phyloP scores from a whole-genome alignment of 2,329 filamentous ascomycete species.

The Biscogniauxia marginata region DNA sequence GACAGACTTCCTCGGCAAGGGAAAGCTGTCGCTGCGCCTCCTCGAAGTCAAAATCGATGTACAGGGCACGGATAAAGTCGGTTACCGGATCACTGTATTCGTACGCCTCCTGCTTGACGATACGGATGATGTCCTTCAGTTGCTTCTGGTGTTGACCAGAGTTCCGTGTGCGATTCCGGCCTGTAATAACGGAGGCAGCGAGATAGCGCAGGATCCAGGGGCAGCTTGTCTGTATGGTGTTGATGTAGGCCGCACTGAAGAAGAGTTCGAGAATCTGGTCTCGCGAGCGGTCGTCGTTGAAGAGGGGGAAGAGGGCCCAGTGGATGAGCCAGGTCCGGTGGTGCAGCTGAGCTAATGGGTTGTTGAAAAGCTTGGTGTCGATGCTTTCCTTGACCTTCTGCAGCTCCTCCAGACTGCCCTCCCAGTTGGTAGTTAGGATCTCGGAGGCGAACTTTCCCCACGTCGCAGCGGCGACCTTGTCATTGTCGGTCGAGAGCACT shows the following conservation, averaged over 20 bases:
- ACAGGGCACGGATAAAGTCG: slow-evolving; percentile 93
- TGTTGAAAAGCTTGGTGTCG: slow-evolving; percentile 93
- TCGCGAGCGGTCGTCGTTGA: slow-evolving; percentile 91
- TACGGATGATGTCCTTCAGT: slow-evolving; percentile 93
- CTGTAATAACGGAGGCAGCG: slow-evolving; percentile 90
- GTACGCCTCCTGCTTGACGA: slow-evolving; percentile 95
- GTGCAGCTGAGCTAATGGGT: slow-evolving; percentile 90
- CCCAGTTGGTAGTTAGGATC: slow-evolving; percentile 94
- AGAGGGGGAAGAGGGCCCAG: slow-evolving; percentile 98
- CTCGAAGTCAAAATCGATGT: slow-evolving; percentile 95
- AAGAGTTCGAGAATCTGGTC: slow-evolving; percentile 93
- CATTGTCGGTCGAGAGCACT: slow-evolving; percentile 95
- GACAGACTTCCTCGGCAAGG: slow-evolving; percentile 86
- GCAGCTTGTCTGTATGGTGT: slow-evolving; percentile 97
- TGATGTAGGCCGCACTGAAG: slow-evolving; percentile 97
- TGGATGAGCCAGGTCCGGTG: slow-evolving; percentile 97
- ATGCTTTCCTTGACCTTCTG: slow-evolving; percentile 89
- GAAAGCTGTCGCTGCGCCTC: slow-evolving; percentile 87
- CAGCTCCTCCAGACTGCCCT: slow-evolving; percentile 85
- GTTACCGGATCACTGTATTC: slow-evolving; percentile 96
- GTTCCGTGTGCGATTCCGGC: slow-evolving; percentile 78
- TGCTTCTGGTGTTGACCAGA: slow-evolving; percentile 92
- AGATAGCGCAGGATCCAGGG: slow-evolving; percentile 96
- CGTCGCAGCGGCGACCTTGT: slow-evolving; percentile 91
- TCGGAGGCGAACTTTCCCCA: slow-evolving; percentile 98